phyloP scores from a whole-genome alignment of 352 stramenopile genomes.

The Aphanomyces astaci region DNA sequence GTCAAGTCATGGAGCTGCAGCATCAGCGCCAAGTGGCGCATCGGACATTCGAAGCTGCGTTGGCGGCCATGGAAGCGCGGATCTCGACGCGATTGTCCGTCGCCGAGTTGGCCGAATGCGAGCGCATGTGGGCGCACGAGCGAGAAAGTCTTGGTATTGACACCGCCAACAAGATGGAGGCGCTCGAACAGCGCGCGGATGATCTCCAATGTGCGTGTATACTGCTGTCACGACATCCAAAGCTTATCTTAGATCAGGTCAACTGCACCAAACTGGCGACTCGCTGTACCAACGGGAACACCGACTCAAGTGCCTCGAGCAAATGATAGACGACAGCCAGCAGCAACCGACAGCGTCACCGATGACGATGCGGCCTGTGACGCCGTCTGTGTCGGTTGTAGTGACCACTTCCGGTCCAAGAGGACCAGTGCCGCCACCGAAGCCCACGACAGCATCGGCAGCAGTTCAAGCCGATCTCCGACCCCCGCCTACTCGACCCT shows the following conservation, averaged over 20 bases:
- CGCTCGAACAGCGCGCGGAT: neutral
- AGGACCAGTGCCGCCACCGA: neutral
- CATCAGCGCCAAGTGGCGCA: neutral
- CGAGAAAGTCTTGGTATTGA: neutral
- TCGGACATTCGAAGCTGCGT: neutral
- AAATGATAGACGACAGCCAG: neutral
- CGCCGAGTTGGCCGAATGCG: neutral
- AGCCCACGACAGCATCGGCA: neutral
- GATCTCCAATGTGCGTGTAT: neutral
- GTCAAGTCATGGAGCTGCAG: neutral
- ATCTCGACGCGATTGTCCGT: neutral
- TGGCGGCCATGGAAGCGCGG: neutral
- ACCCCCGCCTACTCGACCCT: neutral
- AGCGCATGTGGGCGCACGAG: neutral
- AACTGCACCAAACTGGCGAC: conserved; percentile 6
- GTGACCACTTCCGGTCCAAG: neutral
- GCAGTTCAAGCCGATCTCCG: neutral
- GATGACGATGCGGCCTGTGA: neutral
- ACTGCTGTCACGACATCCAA: neutral
- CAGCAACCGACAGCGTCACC: too few relatives aligned
- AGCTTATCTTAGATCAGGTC: neutral
- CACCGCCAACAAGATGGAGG: neutral
- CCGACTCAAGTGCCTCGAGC: neutral
- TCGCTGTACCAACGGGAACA: conserved; percentile 1
- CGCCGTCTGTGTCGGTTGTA: neutral